Conservation (phyloP, 495 filamentous ascomycete species). For the Penicillium steckii region DNA sequence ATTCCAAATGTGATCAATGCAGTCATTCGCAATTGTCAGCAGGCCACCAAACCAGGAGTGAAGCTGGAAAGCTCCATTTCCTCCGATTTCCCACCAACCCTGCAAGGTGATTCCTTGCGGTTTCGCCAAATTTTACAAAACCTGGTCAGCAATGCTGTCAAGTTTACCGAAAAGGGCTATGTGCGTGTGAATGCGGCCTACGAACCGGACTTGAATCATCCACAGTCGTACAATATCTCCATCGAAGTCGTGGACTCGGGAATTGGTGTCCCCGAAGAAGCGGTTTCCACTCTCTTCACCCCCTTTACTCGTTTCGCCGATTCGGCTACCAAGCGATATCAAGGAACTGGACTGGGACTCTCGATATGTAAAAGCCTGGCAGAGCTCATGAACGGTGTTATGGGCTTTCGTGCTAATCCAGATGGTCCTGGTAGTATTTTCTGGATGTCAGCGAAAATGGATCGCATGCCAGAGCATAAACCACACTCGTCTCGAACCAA, state of each 20-base stretch:
- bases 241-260: constrained; percentile 73
- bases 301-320: constrained; percentile 86
- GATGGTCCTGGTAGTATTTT: constrained; percentile 55
- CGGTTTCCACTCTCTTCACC: constrained; percentile 71
- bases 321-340: constrained; percentile 71
- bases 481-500: neutral
- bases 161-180: constrained; percentile 75
- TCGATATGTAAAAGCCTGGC: constrained; percentile 81
- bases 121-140: constrained; percentile 84
- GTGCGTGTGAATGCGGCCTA: constrained; percentile 59
- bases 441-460: constrained; percentile 56
- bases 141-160: constrained; percentile 83
- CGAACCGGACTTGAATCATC: constrained; percentile 41
- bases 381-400: constrained; percentile 78
- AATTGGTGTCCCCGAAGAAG: constrained; percentile 79
- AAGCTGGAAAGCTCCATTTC: constrained; percentile 49
- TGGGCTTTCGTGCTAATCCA: constrained; percentile 57
- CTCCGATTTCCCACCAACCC: constrained; percentile 35
- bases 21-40: constrained; percentile 51
- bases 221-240: constrained; percentile 39
- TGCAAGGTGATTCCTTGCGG: constrained; percentile 71
- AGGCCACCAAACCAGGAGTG: constrained; percentile 58
- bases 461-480: constrained; percentile 35
- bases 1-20: constrained; percentile 56
- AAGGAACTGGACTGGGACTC: constrained; percentile 77